Evolutionary conservation across 805 yeast genomes (phyloP).

Genomic region (Sugiyamaella smithiae): DNA sequence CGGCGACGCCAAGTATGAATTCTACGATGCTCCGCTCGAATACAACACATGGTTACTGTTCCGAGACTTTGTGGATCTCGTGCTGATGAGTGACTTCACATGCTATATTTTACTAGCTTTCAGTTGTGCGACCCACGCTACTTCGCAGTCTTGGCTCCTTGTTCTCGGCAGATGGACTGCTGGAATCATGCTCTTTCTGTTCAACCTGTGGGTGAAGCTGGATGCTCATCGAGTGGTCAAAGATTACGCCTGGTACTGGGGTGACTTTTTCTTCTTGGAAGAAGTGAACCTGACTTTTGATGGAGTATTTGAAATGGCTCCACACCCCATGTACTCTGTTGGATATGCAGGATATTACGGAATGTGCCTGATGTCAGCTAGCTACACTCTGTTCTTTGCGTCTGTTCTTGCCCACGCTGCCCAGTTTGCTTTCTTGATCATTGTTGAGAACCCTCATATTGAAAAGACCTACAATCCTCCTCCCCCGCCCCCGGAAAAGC

Average conservation of each 20-base stretch:
- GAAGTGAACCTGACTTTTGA: slow-evolving; percentile 71
- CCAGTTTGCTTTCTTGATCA: slow-evolving; percentile 71
- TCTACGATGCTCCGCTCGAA: slow-evolving; percentile 56
- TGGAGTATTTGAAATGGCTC: slow-evolving; percentile 86
- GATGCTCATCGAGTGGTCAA: slow-evolving; percentile 87
- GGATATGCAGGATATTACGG: slow-evolving; percentile 89
- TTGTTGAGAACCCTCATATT: slow-evolving; percentile 83
- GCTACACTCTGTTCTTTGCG: slow-evolving; percentile 64
- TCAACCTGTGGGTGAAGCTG: slow-evolving; percentile 80
- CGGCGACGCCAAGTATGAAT: slow-evolving; percentile 34
- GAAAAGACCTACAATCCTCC: slow-evolving; percentile 58
- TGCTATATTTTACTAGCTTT: slow-evolving; percentile 65
- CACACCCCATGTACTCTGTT: slow-evolving; percentile 90
- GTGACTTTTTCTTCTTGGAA: slow-evolving; percentile 83
- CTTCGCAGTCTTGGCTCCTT: slow-evolving; percentile 43
- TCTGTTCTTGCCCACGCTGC: slow-evolving; percentile 72
- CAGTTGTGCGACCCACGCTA: slow-evolving; percentile 39
- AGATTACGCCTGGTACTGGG: slow-evolving; percentile 95
- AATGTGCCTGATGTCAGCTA: slow-evolving; percentile 70
- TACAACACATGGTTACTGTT: slow-evolving; percentile 81
- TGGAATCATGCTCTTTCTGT: slow-evolving; percentile 61
- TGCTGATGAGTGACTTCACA: slow-evolving; percentile 80
- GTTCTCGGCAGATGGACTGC: slow-evolving; percentile 50
- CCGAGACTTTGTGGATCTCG: slow-evolving; percentile 74
- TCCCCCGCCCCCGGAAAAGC: slow-evolving; percentile 19